Evolutionary conservation across 2,329 filamentous ascomycete genomes (phyloP).

Genomic region (Hypoxylon sp.): DNA sequence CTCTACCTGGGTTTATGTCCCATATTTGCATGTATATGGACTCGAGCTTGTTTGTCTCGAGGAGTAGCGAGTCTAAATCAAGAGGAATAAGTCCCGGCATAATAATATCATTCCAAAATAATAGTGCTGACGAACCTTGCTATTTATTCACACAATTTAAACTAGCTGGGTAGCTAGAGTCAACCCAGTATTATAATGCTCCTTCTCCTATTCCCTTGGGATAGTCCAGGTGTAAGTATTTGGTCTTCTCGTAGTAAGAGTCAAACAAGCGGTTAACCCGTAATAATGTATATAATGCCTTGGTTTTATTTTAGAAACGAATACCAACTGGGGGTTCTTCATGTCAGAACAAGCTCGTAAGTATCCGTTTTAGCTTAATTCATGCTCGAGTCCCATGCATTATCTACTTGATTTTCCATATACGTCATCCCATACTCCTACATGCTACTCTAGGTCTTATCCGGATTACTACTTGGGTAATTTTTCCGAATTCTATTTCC

Average conservation of each 20-base stretch:
- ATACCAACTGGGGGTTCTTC: neutral
- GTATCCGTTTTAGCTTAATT: neutral
- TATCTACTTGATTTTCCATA: neutral
- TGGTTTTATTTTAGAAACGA: neutral
- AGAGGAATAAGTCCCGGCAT: neutral
- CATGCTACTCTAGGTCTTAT: neutral
- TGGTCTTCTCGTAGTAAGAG: neutral
- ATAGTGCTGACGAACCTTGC: neutral
- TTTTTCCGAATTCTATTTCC: no score
- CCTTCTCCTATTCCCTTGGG: neutral
- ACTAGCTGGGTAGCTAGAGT: neutral
- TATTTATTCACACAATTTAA: neutral
- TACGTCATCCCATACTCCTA: neutral
- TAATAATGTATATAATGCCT: neutral
- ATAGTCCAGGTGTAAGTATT: no score
- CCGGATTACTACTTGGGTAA: neutral
- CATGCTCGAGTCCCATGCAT: neutral
- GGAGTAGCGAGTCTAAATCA: neutral
- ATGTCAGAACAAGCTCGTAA: neutral
- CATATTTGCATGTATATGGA: neutral
- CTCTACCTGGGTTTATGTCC: neutral
- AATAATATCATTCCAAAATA: neutral
- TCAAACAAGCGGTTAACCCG: neutral
- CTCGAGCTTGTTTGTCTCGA: neutral
- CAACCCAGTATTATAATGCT: neutral